phyloP scores from a whole-genome alignment of 2,329 filamentous ascomycete genomes.

The Leptographium lundbergii region DNA sequence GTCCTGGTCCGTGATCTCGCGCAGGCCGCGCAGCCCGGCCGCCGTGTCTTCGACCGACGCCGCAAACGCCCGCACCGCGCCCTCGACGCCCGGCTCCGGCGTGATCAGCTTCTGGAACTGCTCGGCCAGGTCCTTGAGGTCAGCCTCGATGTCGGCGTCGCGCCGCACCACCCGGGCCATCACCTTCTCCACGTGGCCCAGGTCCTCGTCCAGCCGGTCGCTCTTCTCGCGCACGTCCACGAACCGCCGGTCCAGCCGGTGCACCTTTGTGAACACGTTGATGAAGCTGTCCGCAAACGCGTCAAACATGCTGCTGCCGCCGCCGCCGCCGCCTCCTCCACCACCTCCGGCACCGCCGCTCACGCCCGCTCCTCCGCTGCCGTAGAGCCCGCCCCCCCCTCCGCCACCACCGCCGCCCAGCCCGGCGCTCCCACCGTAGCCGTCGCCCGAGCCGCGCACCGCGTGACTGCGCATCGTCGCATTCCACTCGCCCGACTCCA shows the following conservation, averaged over 20 bases:
- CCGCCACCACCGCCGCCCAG: constrained; percentile 21
- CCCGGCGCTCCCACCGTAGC: constrained; percentile 15
- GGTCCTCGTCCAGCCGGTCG: constrained; percentile 87
- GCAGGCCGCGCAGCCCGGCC: constrained; percentile 63
- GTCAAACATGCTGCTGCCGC: constrained; percentile 55
- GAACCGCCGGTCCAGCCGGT: constrained; percentile 90
- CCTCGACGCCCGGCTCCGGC: constrained; percentile 77
- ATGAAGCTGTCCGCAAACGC: constrained; percentile 93
- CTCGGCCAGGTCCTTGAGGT: constrained; percentile 79
- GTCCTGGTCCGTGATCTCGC: constrained; percentile 88
- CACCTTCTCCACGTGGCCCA: constrained; percentile 91
- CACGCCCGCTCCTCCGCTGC: constrained; percentile 25
- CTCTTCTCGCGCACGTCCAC: constrained; percentile 86
- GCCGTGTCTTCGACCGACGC: constrained; percentile 75
- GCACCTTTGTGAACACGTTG: constrained; percentile 92
- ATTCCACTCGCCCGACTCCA: constrained; percentile 94
- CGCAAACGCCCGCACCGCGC: constrained; percentile 73
- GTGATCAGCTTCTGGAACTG: constrained; percentile 91
- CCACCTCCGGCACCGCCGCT: constrained; percentile 25
- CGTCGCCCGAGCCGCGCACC: constrained; percentile 34
- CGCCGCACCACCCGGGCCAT: constrained; percentile 79
- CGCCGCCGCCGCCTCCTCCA: constrained; percentile 26
- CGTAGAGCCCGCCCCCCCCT: constrained; percentile 21
- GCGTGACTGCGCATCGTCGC: constrained; percentile 78
- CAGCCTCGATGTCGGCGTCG: constrained; percentile 74